These are phyloP conservation scores for Nakataea oryzae DNA, from an alignment of 2,329 filamentous ascomycete species.

Conservation along the genomic window DNA sequence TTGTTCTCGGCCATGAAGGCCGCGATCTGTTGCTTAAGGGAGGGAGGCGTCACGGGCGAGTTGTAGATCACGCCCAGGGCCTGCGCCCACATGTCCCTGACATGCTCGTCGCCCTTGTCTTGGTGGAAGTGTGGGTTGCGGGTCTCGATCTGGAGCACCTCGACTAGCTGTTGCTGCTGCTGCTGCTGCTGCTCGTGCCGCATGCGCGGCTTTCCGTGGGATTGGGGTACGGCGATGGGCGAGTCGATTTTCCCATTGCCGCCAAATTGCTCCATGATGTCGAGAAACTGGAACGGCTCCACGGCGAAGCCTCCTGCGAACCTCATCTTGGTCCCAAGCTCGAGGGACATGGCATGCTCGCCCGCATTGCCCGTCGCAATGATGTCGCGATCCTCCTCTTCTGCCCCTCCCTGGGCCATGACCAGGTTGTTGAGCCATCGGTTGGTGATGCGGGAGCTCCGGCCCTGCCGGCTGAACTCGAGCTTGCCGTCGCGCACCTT, in stretches of 20 bases:
- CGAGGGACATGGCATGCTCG: constrained; percentile 24
- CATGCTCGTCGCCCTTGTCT: constrained; percentile 16
- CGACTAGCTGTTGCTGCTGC: constrained; percentile 6
- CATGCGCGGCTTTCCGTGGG: background rate
- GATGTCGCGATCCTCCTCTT: constrained; percentile 6
- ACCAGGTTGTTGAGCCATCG: constrained; percentile 18
- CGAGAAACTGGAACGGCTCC: constrained; percentile 21
- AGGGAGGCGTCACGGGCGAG: constrained; percentile 5
- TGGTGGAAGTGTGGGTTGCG: constrained; percentile 21
- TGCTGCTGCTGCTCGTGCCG: background rate
- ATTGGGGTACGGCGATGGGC: background rate
- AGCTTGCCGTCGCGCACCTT: constrained; percentile 15
- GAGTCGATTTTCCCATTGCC: no score
- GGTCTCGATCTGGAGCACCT: constrained; percentile 19
- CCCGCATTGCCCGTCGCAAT: constrained; percentile 21
- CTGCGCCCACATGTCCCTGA: constrained; percentile 17
- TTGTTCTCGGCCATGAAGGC: constrained; percentile 4
- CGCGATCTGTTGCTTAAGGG: constrained; percentile 8
- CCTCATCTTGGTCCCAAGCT: constrained; percentile 20
- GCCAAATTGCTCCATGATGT: constrained; percentile 15
- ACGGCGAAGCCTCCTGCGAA: constrained; percentile 21
- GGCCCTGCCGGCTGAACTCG: constrained; percentile 15
- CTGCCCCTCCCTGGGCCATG: background rate
- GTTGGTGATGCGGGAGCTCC: constrained; percentile 20
- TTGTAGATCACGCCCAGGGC: constrained; percentile 20